These are phyloP conservation scores for Colletotrichum sp. DNA, from an alignment of 2,329 filamentous ascomycete genomes.

Conservation along the genomic window DNA sequence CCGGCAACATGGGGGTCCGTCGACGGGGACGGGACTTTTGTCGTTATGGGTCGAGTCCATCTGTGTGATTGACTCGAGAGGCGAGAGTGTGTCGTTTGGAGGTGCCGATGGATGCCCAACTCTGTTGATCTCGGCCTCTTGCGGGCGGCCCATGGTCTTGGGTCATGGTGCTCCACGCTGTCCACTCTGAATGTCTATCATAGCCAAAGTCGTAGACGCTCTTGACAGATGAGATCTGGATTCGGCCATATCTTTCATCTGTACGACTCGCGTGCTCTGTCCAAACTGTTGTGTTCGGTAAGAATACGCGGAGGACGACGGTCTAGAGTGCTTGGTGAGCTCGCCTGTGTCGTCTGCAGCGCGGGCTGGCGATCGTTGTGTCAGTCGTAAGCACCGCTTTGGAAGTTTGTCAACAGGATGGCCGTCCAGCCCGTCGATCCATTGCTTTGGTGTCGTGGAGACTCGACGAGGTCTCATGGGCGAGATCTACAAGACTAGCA, in stretches of 20 bases:
- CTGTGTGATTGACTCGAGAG: not conserved
- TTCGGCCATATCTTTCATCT: not conserved
- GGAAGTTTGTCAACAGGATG: rapidly evolving
- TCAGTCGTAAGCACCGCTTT: not conserved
- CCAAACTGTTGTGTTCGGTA: not conserved
- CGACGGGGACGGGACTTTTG: not conserved
- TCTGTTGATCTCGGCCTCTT: not conserved
- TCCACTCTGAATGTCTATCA: not conserved
- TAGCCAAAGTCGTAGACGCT: not conserved
- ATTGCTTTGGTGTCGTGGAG: not conserved
- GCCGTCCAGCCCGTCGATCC: not conserved
- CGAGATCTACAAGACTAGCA: not conserved
- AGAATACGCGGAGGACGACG: not conserved
- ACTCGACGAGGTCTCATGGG: not conserved
- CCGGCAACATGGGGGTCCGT: not conserved
- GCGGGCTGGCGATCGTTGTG: not conserved
- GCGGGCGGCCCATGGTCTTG: not conserved
- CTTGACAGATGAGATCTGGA: not conserved
- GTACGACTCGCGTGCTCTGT: not conserved
- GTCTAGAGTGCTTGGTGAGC: not conserved
- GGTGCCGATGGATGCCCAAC: not conserved
- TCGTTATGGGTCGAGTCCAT: not conserved
- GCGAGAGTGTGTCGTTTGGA: not conserved
- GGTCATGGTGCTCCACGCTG: not conserved
- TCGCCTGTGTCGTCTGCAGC: not conserved